Base-by-base conservation (phyloP, 2,329 filamentous ascomycete species). In the Drechslerella dactyloides region DNA sequence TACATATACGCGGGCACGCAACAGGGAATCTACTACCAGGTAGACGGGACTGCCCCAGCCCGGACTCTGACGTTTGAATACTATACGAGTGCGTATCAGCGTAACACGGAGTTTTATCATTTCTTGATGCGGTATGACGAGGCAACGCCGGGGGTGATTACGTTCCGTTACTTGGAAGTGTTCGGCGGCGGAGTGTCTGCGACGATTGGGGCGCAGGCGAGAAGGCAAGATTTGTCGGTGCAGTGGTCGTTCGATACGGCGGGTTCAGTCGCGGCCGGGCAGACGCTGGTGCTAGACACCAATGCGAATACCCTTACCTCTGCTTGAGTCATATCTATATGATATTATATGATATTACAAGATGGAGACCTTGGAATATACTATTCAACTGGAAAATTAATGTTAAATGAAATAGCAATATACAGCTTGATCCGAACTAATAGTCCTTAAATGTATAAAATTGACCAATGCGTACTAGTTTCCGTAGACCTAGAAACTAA, bases 1-100 rank as follows among this genome's bases (percentile, higher is more conserved):
- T 73, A 66, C 15, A 68, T 73, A 11, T 73, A 73, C 23, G 44
- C 35, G 10, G 52, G 55, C 13, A 73, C 69, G 3, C 57, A 68
- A 46, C 69, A 73, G 33, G 69, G 69, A 15, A 63, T 73, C 37
- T 73, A 58, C 37, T 73, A 73, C 53, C 62, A 73, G 37, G 54
- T 63, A 6, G 63, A 66, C 15, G 63, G 62, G 5, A 33, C 19
- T 6, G 37, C 37, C 1, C 52, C 57, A 0, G 44, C 19, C 13
- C 57, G 63, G 5, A 40, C 19, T 17, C 13, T 73, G 2, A 58
- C 69, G 8, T 68, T 73, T 19, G 69, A 73, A 37, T 73, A 53
- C 52, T 73, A 73, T 40, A 66, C 63, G 2, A 73, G 69, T 13
- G 62, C 62, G 0, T 73, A 68, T 19, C 44, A 51, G 24, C 37